These are phyloP conservation scores for Abrus precatorius DNA, from an alignment of 306 rosid genomes.

Conservation along the genomic window DNA sequence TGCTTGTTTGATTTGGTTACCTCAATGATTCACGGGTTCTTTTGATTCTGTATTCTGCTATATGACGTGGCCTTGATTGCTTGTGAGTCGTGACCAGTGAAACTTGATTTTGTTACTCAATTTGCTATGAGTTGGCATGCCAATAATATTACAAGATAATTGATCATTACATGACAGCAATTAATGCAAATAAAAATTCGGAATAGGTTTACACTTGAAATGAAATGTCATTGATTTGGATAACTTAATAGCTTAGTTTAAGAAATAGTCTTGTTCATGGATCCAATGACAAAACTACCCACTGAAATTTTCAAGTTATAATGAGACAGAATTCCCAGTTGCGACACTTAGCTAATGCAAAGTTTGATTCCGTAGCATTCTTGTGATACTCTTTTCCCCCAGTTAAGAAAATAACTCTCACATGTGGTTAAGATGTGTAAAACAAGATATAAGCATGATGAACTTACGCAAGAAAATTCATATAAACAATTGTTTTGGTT, in stretches of 20 bases:
- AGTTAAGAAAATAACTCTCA: no score
- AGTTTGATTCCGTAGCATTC: background rate
- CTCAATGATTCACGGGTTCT: slow-evolving; percentile 17
- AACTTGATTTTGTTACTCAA: background rate
- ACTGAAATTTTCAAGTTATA: background rate
- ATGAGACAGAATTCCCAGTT: slow-evolving; percentile 41
- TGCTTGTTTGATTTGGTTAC: slow-evolving; percentile 32
- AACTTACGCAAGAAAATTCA: slow-evolving; percentile 6
- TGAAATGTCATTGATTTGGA: background rate
- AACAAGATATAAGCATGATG: background rate
- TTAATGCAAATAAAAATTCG: slow-evolving; percentile 5
- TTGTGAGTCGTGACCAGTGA: slow-evolving; percentile 4
- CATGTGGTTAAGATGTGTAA: background rate
- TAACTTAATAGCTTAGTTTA: background rate
- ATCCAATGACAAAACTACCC: background rate
- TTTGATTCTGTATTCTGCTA: background rate
- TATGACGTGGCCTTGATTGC: slow-evolving; percentile 9
- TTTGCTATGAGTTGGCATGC: background rate
- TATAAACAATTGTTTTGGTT: background rate
- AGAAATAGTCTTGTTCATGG: background rate
- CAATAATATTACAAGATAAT: background rate
- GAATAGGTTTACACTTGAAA: background rate
- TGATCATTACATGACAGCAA: background rate
- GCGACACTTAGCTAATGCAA: slow-evolving; percentile 45
- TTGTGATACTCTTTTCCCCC: no score